Evolutionary conservation across 2,329 filamentous ascomycete genomes (phyloP), one percentile per base, ranked within the genome.

Genomic region (Colletotrichum salicis): DNA sequence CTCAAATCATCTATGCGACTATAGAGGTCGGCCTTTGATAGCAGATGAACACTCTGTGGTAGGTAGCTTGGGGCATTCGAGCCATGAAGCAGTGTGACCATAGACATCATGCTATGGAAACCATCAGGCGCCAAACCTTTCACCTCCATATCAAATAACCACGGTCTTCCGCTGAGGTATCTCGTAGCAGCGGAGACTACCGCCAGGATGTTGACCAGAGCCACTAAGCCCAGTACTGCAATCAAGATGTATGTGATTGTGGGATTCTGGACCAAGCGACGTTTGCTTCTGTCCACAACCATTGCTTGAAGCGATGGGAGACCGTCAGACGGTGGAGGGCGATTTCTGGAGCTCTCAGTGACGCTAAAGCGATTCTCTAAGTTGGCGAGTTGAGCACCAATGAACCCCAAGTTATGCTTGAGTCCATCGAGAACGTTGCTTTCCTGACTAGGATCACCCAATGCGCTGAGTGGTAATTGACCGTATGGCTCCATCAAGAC

Each of bases 221-320:
- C 67, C 1, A 66, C 61, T 12, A 56, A 12, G 1, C 67, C 55
- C 31, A 70, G 54, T 13, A 70, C 37, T 1, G 19, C 54, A 1
- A 70, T 33, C 31, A 70, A 11, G 1, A 56, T 15, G 15, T 55
- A 55, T 24, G 67, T 70, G 10, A 55, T 52, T 10, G 13, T 41
- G 4, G 61, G 60, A 55, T 60, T 66, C 61, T 70, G 61, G 8
- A 70, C 33, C 10, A 70, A 48, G 4, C 61, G 55, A 22, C 61
- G 61, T 1, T 27, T 55, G 1, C 61, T 35, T 4, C 6, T n/a
- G 19, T 70, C 61, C 10, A 13, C 10, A 3, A 65, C 41, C 8
- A 31, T 22, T n/a, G 55, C 67, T 5, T 58, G 41, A 13, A 70
- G 11, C 12, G 31, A n/a, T 5, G 67, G 33, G 13, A 65, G 4